Percentiles rank a stretch among this genome's conserved stretches.
These are phyloP conservation scores for Raphanus hybrid DNA, from an alignment of 441 rosid species.

Conservation along the genomic window DNA sequence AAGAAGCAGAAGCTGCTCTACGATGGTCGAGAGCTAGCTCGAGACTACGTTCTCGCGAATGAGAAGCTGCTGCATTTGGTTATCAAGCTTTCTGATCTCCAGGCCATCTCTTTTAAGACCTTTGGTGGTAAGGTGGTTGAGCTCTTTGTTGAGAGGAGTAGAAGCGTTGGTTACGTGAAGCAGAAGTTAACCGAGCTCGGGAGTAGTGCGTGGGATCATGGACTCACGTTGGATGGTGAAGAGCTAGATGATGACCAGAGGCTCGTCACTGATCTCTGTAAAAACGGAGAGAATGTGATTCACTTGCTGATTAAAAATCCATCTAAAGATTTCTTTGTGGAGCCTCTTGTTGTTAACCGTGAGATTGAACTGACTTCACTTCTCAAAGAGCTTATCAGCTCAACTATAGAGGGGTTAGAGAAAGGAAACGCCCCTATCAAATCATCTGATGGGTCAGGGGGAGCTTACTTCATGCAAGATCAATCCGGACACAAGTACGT, in stretches of 20 bases:
- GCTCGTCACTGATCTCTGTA: slow-evolving; percentile 62
- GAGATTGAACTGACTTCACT: slow-evolving; percentile 50
- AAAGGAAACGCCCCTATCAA: slow-evolving; percentile 59
- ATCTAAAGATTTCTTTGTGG: slow-evolving; percentile 51
- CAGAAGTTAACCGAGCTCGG: no score
- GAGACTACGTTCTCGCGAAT: slow-evolving; percentile 50
- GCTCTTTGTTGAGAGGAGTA: no score
- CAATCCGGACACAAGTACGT: slow-evolving; percentile 55
- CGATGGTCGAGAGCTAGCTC: slow-evolving; percentile 63
- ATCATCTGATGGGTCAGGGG: slow-evolving; percentile 84
- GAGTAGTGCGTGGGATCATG: slow-evolving; percentile 45
- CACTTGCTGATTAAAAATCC: slow-evolving; percentile 57
- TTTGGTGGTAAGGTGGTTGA: no score
- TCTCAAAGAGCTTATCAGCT: slow-evolving; percentile 57
- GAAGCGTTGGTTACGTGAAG: no score
- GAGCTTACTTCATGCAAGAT: slow-evolving; percentile 82
- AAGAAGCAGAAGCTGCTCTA: slow-evolving; percentile 66
- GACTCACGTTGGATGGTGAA: slow-evolving; percentile 69
- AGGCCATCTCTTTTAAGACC: no score
- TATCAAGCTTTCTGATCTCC: no score
- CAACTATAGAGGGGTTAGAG: slow-evolving; percentile 62
- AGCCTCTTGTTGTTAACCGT: slow-evolving; percentile 56
- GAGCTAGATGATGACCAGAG: slow-evolving; percentile 75
- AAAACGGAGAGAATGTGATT: slow-evolving; percentile 57
- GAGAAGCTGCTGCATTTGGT: no score